phyloP scores from a whole-genome alignment of 495 filamentous ascomycete genomes.

The Astrothelium macrocarpum region DNA sequence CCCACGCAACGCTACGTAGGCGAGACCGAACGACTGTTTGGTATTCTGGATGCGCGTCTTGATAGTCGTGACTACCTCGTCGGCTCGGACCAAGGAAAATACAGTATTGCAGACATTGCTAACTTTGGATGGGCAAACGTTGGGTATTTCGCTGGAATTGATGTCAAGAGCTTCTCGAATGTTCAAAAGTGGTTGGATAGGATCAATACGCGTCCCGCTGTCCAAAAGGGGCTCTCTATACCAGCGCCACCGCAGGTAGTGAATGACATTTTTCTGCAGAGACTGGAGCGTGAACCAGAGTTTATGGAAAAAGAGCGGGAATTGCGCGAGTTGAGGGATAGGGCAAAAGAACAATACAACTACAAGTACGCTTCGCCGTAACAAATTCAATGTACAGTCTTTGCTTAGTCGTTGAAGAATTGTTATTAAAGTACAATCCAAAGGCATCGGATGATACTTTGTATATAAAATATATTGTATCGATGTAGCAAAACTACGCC shows the following conservation, averaged over 20 bases:
- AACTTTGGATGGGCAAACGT: slow-evolving; percentile 30
- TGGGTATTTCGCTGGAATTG: slow-evolving; percentile 21
- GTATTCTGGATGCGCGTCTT: slow-evolving; percentile 30
- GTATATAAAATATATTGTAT: too few species aligned
- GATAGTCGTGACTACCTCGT: slow-evolving; percentile 27
- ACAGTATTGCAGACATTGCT: slow-evolving; percentile 31
- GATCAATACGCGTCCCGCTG: slow-evolving; percentile 26
- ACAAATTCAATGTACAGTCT: not conserved
- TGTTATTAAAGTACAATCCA: too few species aligned
- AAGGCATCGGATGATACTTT: too few species aligned
- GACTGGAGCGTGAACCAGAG: slow-evolving; percentile 28
- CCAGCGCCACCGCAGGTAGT: slow-evolving; percentile 17
- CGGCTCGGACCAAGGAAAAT: slow-evolving; percentile 24
- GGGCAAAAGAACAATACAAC: slow-evolving; percentile 29
- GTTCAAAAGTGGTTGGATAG: slow-evolving; percentile 28
- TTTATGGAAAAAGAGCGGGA: slow-evolving; percentile 23
- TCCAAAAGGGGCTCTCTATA: slow-evolving; percentile 25
- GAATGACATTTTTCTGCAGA: slow-evolving; percentile 21
- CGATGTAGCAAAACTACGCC: too few species aligned
- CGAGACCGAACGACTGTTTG: slow-evolving; percentile 31
- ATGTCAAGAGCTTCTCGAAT: slow-evolving; percentile 28
- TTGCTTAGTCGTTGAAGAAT: too few species aligned
- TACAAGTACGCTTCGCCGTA: slow-evolving; percentile 23
- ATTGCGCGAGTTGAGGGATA: slow-evolving; percentile 18
- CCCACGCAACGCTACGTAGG: slow-evolving; percentile 30